phyloP scores from a whole-genome alignment of 495 filamentous ascomycete species.

The Talaromyces proteolyticus region DNA sequence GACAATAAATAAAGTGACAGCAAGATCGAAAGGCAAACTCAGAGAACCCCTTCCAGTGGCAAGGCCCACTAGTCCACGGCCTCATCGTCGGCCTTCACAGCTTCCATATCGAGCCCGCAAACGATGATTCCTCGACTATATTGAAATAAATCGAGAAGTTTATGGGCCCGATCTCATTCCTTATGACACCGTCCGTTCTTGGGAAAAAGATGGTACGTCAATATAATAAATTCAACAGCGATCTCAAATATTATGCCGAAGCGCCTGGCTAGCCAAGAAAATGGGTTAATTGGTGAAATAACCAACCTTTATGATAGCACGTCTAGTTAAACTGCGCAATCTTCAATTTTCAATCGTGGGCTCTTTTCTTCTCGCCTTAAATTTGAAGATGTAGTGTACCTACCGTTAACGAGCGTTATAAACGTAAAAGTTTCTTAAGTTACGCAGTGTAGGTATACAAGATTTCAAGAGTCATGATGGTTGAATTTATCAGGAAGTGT shows the following conservation, averaged over 20 bases:
- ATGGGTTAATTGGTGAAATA: background rate
- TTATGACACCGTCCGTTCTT: constrained; percentile 16
- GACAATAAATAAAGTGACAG: background rate
- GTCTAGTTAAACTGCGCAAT: background rate
- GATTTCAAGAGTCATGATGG: too few species aligned
- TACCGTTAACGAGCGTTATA: background rate
- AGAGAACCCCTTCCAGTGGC: constrained; percentile 20
- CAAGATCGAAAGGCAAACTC: constrained; percentile 15
- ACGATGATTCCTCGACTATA: constrained; percentile 19
- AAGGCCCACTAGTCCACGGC: constrained; percentile 20
- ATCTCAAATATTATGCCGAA: constrained; percentile 20
- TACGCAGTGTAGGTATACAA: too few species aligned
- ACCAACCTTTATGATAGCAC: background rate
- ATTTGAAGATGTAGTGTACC: background rate
- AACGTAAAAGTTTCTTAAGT: too few species aligned
- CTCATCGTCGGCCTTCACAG: constrained; percentile 17
- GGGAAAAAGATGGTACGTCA: constrained; percentile 17
- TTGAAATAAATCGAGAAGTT: constrained; percentile 20
- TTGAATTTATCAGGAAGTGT: too few species aligned
- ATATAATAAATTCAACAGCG: constrained; percentile 16
- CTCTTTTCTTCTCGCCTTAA: background rate
- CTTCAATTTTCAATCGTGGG: background rate
- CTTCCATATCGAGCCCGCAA: constrained; percentile 18
- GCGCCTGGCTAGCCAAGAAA: background rate
- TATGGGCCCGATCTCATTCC: constrained; percentile 16